phyloP scores from a whole-genome alignment of 495 filamentous ascomycete species.

The Thozetella sp. region DNA sequence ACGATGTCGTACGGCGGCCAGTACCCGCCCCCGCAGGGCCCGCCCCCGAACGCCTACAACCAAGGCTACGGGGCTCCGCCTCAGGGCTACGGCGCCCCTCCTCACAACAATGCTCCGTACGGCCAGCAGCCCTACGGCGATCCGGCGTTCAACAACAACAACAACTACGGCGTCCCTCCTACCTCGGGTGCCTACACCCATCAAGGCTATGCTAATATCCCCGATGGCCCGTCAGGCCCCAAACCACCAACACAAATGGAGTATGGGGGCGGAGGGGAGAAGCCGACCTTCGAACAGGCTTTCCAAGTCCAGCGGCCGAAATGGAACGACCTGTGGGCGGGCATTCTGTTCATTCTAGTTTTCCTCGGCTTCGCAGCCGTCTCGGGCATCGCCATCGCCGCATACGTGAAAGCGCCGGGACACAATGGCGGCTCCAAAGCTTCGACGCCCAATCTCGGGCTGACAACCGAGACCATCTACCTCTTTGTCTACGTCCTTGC shows the following conservation, averaged over 20 bases:
- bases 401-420: slow-evolving; percentile 44
- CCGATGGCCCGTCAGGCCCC: slow-evolving; percentile 5
- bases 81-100: not conserved
- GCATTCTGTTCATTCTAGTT: slow-evolving; percentile 74
- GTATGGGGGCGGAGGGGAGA: slow-evolving; percentile 17
- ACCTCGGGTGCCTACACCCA: not conserved
- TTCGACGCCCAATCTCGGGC: slow-evolving; percentile 63
- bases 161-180: not conserved
- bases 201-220: not conserved
- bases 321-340: slow-evolving; percentile 88
- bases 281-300: slow-evolving; percentile 72
- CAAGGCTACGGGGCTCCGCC: slow-evolving; percentile 5
- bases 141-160: not conserved
- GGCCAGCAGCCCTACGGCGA: not conserved
- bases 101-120: slow-evolving; percentile 13
- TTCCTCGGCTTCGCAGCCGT: slow-evolving; percentile 78
- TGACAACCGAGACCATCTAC: slow-evolving; percentile 84
- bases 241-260: slow-evolving; percentile 5
- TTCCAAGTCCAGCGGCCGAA: slow-evolving; percentile 84
- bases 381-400: slow-evolving; percentile 74
- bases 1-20: slow-evolving; percentile 9
- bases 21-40: slow-evolving; percentile 16
- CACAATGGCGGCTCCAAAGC: slow-evolving; percentile 66
- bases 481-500: slow-evolving; percentile 78
- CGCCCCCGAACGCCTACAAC: slow-evolving; percentile 20